A percentile compares a stretch with the other conserved stretches of the same genome.
Evolutionary conservation across 2,329 filamentous ascomycete species (phyloP).

Genomic region (Claviceps digitariae): DNA sequence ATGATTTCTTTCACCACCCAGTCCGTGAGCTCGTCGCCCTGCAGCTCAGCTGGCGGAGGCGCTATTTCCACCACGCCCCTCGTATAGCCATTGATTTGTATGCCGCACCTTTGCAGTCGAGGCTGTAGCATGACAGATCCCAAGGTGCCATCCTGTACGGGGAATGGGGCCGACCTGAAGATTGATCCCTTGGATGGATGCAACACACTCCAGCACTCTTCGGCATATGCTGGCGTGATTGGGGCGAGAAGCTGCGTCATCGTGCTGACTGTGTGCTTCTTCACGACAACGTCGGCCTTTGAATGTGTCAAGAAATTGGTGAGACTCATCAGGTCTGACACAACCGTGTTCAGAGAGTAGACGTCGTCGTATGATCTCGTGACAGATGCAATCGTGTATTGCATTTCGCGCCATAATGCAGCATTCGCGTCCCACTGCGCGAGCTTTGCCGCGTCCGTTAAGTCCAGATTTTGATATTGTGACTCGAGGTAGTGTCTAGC

Average conservation of each 20-base stretch:
- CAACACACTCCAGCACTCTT: slow-evolving; percentile 64
- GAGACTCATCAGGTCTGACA: slow-evolving; percentile 71
- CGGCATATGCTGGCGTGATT: slow-evolving; percentile 65
- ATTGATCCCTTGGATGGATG: slow-evolving; percentile 24
- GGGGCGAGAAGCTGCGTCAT: slow-evolving; percentile 65
- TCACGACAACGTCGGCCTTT: slow-evolving; percentile 27
- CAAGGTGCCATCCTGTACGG: slow-evolving; percentile 36
- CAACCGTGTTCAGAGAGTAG: slow-evolving; percentile 67
- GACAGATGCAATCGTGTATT: slow-evolving; percentile 53
- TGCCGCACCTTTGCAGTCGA: slow-evolving; percentile 42
- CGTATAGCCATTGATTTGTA: slow-evolving; percentile 72
- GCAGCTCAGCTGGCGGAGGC: slow-evolving; percentile 28
- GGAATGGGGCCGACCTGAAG: slow-evolving; percentile 43
- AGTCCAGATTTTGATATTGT: slow-evolving; percentile 15
- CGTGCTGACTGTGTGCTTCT: slow-evolving; percentile 33
- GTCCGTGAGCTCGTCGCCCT: slow-evolving; percentile 32
- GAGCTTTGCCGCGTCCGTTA: slow-evolving; percentile 19
- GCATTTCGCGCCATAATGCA: slow-evolving; percentile 49
- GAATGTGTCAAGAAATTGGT: slow-evolving; percentile 53
- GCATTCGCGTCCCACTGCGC: slow-evolving; percentile 32
- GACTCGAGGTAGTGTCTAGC: slow-evolving; percentile 25
- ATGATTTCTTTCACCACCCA: slow-evolving; percentile 52
- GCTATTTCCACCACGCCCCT: slow-evolving; percentile 54
- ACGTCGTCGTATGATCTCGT: slow-evolving; percentile 56
- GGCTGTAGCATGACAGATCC: slow-evolving; percentile 35